These are phyloP conservation scores for Populus alba DNA, from an alignment of 345 rosid species.

Conservation along the genomic window DNA sequence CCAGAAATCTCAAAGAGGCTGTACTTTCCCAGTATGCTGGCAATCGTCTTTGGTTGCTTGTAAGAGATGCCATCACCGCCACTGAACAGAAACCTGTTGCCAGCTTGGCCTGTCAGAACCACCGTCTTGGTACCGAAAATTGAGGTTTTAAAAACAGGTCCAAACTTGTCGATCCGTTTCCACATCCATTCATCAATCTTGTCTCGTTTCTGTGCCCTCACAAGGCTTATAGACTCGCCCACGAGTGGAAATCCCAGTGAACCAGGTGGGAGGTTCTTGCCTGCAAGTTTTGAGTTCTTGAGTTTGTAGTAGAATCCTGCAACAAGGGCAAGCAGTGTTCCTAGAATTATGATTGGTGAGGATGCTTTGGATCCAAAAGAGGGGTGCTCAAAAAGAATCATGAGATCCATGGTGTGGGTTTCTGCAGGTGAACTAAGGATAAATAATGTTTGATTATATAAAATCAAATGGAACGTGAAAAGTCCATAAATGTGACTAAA, in stretches of 20 bases:
- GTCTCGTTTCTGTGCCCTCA: not conserved
- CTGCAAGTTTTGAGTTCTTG: not conserved
- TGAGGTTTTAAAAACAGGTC: slow-evolving; percentile 1
- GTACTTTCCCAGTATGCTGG: not conserved
- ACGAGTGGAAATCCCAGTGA: slow-evolving; percentile 1
- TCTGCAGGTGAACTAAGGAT: too few species aligned
- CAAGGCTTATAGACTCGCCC: slow-evolving; percentile 3
- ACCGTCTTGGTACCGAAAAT: slow-evolving; percentile 7
- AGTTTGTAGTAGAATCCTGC: slow-evolving; percentile 2
- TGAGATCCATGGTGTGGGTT: not conserved
- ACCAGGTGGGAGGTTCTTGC: slow-evolving; percentile 9
- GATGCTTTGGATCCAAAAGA: not conserved
- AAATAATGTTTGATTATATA: too few species aligned
- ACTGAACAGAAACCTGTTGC: not conserved
- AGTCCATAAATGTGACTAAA: too few species aligned
- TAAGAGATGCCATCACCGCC: not conserved
- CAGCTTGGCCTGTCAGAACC: slow-evolving; percentile 6
- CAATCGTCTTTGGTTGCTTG: not conserved
- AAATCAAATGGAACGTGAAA: too few species aligned
- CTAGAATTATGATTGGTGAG: not conserved
- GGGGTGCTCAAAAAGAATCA: not conserved
- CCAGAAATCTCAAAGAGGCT: slow-evolving; percentile 1
- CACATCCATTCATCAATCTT: not conserved
- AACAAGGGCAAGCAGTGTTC: not conserved
- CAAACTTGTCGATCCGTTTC: not conserved